These are phyloP conservation scores for Caloboletus inedulis DNA, from an alignment of 1,284 basidiomycete species.

Conservation along the genomic window DNA sequence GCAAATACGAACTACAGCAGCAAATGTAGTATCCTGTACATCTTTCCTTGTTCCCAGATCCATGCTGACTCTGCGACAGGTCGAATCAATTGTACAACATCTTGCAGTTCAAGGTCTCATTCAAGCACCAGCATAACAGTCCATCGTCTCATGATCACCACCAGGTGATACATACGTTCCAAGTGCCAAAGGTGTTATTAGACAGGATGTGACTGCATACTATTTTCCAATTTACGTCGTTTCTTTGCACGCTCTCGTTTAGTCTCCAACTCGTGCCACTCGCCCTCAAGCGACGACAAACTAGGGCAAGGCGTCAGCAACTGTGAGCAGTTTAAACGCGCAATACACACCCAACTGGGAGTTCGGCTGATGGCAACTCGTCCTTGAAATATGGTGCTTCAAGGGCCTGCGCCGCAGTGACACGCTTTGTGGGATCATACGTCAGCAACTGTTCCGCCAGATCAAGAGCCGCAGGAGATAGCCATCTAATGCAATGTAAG, in stretches of 20 bases:
- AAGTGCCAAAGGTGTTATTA: slow-evolving; percentile 24
- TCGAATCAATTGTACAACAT: slow-evolving; percentile 78
- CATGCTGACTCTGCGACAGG: slow-evolving; percentile 41
- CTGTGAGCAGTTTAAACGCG: background rate
- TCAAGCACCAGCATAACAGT: slow-evolving; percentile 33
- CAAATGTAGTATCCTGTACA: slow-evolving; percentile 56
- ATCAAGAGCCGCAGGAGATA: slow-evolving; percentile 80
- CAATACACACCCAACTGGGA: slow-evolving; percentile 72
- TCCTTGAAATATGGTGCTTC: slow-evolving; percentile 77
- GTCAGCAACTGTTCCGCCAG: slow-evolving; percentile 79
- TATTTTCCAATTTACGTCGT: slow-evolving; percentile 48
- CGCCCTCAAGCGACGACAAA: slow-evolving; percentile 75
- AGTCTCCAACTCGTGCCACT: slow-evolving; percentile 93
- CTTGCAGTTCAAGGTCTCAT: slow-evolving; percentile 68
- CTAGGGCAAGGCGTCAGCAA: slow-evolving; percentile 39
- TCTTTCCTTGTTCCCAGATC: background rate
- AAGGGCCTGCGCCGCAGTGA: slow-evolving; percentile 79
- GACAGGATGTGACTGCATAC: slow-evolving; percentile 28
- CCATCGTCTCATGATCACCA: slow-evolving; percentile 6
- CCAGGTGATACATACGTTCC: slow-evolving; percentile 16
- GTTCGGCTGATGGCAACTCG: slow-evolving; percentile 72
- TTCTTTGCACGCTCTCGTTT: slow-evolving; percentile 82
- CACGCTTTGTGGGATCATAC: slow-evolving; percentile 82
- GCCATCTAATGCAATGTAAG: slow-evolving; percentile 53
- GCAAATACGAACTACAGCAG: slow-evolving; percentile 81